Percentiles rank a stretch among this genome's conserved stretches.
These are phyloP conservation scores for Paragyromitra xinjiangensis DNA, from an alignment of 495 filamentous ascomycete species.

Conservation along the genomic window DNA sequence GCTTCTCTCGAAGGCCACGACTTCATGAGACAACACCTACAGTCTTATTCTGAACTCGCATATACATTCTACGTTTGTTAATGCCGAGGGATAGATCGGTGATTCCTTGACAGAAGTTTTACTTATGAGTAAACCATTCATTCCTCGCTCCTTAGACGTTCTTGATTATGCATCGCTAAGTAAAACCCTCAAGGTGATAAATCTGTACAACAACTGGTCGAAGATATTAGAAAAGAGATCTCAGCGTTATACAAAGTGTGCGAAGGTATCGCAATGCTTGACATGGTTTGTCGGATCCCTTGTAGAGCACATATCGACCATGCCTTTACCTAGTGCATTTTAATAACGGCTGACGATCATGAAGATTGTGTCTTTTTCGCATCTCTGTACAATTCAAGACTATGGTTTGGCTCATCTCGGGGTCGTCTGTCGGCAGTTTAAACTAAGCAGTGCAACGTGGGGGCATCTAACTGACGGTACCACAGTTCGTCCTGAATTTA, in stretches of 20 bases:
- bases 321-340: conserved; percentile 39
- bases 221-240: conserved; percentile 71
- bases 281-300: conserved; percentile 71
- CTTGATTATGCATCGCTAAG: conserved; percentile 33
- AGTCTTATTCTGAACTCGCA: conserved; percentile 58
- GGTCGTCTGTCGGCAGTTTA: conserved; percentile 37
- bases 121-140: conserved; percentile 52
- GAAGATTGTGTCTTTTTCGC: conserved; percentile 72
- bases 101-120: conserved; percentile 81
- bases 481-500: conserved; percentile 74
- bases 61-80: conserved; percentile 56
- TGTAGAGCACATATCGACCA: neutral
- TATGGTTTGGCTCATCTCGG: conserved; percentile 63
- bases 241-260: conserved; percentile 77
- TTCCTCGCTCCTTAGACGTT: conserved; percentile 64
- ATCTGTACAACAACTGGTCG: conserved; percentile 74
- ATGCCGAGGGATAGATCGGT: conserved; percentile 64
- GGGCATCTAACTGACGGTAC: conserved; percentile 45
- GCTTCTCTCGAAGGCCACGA: conserved; percentile 3
- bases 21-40: conserved; percentile 43
- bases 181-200: conserved; percentile 61
- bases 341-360: conserved; percentile 52
- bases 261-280: conserved; percentile 86
- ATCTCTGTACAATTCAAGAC: conserved; percentile 77
- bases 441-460: conserved; percentile 40